A percentile compares a stretch with the other conserved stretches of the same genome.
Conservation (phyloP, 2,329 filamentous ascomycete genomes). For the Sporothrix globosa region DNA sequence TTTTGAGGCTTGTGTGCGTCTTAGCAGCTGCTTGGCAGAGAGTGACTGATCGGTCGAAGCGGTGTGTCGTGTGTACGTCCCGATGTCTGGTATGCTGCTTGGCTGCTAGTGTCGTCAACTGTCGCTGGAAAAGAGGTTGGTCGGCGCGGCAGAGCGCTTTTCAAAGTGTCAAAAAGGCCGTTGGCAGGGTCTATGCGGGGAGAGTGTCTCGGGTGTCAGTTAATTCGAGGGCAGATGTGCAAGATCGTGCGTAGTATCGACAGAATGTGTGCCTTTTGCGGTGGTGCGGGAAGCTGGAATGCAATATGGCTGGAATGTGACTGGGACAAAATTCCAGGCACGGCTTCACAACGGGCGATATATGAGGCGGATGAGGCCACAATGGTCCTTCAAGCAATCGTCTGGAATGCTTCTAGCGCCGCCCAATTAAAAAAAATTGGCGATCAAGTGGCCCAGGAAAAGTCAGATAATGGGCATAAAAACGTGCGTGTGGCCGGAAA, state of each 20-base stretch:
- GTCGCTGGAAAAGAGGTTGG: conserved; percentile 7
- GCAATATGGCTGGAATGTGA: conserved; percentile 24
- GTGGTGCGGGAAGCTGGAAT: conserved; percentile 23
- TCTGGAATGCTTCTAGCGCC: conserved; percentile 26
- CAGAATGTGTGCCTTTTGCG: background rate
- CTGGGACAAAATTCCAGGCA: conserved; percentile 24
- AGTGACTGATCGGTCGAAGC: background rate
- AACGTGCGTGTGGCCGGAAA: conserved; percentile 24
- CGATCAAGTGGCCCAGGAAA: background rate
- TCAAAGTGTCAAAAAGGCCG: background rate
- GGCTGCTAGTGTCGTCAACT: background rate
- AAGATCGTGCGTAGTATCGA: conserved; percentile 4
- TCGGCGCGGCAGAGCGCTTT: background rate
- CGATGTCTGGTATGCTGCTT: conserved; percentile 14
- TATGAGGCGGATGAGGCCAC: background rate
- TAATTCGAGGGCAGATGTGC: conserved; percentile 11
- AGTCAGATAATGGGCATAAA: background rate
- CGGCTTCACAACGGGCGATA: background rate
- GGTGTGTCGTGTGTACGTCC: background rate
- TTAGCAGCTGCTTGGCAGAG: conserved; percentile 1
- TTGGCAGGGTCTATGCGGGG: background rate
- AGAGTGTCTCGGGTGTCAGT: conserved; percentile 18
- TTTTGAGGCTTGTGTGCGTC: conserved; percentile 12
- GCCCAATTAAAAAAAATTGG: conserved; percentile 10
- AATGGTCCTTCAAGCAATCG: background rate